phyloP scores from a whole-genome alignment of 2,329 filamentous ascomycete species.

The Coniochaeta pulveracea region DNA sequence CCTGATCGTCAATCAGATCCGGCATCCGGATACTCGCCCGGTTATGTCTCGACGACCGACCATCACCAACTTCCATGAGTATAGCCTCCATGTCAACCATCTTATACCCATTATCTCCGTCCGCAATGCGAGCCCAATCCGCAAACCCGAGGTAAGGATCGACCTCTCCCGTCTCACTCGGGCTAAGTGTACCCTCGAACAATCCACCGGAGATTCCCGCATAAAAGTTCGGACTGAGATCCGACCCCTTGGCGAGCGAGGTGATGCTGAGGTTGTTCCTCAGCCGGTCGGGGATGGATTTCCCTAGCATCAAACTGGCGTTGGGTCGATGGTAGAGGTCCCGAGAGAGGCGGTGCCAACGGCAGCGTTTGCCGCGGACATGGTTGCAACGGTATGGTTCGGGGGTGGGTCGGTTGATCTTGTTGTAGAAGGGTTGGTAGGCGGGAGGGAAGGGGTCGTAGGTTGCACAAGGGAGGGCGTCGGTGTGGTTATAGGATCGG shows the following conservation, averaged over 20 bases:
- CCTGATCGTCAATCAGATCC: constrained; percentile 6
- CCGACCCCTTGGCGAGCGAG: constrained; percentile 35
- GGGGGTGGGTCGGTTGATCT: constrained; percentile 8
- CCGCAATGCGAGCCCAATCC: constrained; percentile 1
- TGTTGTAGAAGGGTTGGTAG: constrained; percentile 19
- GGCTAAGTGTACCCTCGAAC: constrained; percentile 27
- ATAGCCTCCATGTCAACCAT: constrained; percentile 7
- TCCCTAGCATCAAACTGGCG: constrained; percentile 31
- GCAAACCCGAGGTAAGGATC: constrained; percentile 9
- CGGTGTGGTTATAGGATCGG: constrained; percentile 34
- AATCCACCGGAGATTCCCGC: constrained; percentile 35
- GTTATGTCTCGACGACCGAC: constrained; percentile 9
- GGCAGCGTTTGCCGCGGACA: constrained; percentile 21
- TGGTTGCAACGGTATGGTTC: constrained; percentile 21
- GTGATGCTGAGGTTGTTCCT: constrained; percentile 17
- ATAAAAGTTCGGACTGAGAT: constrained; percentile 35
- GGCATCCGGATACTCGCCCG: constrained; percentile 11
- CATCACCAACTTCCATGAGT: constrained; percentile 18
- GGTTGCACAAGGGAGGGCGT: constrained; percentile 31
- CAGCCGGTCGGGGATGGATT: constrained; percentile 15
- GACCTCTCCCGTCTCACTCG: constrained; percentile 1
- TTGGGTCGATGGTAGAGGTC: constrained; percentile 36
- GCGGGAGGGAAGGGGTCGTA: constrained; percentile 23
- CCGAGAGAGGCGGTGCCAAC: constrained; percentile 34
- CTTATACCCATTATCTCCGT: constrained; percentile 8